A percentile compares a stretch with the other conserved stretches of the same genome.
Evolutionary conservation across 108 stramenopile species (phyloP).

Genomic region (Cyclostephanos tholiformis): DNA sequence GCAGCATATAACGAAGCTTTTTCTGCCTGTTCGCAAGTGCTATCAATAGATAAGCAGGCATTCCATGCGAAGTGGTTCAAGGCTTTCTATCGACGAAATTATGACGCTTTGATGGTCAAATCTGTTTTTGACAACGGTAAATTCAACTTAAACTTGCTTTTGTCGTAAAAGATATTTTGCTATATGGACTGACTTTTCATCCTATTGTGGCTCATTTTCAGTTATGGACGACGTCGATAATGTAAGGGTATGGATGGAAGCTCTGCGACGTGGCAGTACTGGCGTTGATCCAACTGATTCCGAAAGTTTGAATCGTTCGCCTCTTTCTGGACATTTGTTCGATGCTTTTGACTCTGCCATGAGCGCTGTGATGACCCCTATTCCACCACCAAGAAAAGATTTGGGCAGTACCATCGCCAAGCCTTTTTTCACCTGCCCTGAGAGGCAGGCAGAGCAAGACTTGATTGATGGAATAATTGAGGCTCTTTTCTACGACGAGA

Average conservation of each 20-base stretch:
- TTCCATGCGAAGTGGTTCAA: constrained; percentile 85
- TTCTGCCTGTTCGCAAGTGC: constrained; percentile 67
- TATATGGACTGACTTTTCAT: neutral
- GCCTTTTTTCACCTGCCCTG: constrained; percentile 59
- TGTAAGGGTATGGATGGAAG: constrained; percentile 79
- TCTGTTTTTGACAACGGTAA: constrained; percentile 9
- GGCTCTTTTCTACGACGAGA: constrained; percentile 70
- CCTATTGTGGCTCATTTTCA: constrained; percentile 20
- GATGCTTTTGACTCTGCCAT: constrained; percentile 29
- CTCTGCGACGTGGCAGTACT: constrained; percentile 41
- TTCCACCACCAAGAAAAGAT: constrained; percentile 13
- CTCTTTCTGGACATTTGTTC: constrained; percentile 2
- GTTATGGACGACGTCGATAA: constrained; percentile 80
- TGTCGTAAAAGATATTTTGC: neutral
- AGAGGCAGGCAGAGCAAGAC: constrained; percentile 67
- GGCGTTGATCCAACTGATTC: constrained; percentile 14
- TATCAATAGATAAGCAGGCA: constrained; percentile 73
- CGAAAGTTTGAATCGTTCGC: constrained; percentile 21
- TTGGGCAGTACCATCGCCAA: constrained; percentile 10
- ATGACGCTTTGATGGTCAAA: constrained; percentile 77
- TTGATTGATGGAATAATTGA: constrained; percentile 86
- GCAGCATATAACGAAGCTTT: constrained; percentile 72
- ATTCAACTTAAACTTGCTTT: neutral
- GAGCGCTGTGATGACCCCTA: constrained; percentile 11
- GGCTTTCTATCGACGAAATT: constrained; percentile 82